Evolutionary conservation across 176 grass and related monocot genomes (phyloP), one percentile per base, ranked within the genome.

Genomic region (Rhynchospora tenuis): DNA sequence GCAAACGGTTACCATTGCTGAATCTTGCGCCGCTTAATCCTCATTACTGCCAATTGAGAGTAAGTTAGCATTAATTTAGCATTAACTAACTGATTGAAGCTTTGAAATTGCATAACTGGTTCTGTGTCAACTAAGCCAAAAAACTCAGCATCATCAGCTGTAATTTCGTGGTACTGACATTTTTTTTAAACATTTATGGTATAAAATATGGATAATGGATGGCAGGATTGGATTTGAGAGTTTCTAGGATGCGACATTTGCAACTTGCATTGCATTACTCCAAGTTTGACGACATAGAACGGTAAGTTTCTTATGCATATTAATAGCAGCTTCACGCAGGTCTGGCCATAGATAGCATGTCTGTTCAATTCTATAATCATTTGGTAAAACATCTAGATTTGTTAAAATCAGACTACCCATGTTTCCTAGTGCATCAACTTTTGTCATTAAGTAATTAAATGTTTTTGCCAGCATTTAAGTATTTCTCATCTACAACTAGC

Each of bases 141-240:
- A 76, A 24, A 38, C 33, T 38, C 47, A n/a, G 66, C 38, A 17
- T 6, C 73, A 52, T 55, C 6, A 9, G 46, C 14, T 16, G 13
- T 55, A 55, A 55, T 76, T 12, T 14, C 7, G 20, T 50, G 68
- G 9, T 54, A 29, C 54, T 33, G 51, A 19, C 46, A 57, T 67
- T 58, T 55, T 44, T 65, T 86, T 43, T 67, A 56, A 43, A 64
- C 1, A 29, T 74, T 22, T 76, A 55, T 76, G 47, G 50, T 55
- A 27, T 76, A 48, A 73, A 87, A 24, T 31, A 27, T 76, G 73
- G 79, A 87, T 90, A 63, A 61, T 59, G 81, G 22, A 76, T 98
- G 81, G 9, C 92, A 98, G 95, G 92, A 87, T 98, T 92, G 95
- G 89, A 90, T 68, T 68, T 95, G 82, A 93, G 92, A 91, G 23